phyloP scores from a whole-genome alignment of 108 stramenopile genomes.

The Skeletonema potamos region DNA sequence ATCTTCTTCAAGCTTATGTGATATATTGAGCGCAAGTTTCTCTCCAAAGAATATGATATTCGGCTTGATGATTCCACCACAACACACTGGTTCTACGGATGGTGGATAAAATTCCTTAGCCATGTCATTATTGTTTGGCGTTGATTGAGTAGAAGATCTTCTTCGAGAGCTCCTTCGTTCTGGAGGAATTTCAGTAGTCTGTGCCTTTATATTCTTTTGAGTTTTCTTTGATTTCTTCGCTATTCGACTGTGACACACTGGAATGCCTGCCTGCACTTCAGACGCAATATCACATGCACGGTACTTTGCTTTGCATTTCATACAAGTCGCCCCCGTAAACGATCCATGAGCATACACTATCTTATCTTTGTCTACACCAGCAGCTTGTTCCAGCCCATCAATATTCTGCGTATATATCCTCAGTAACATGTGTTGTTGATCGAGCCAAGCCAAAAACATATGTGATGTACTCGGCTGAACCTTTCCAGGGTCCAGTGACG shows the following conservation, averaged over 20 bases:
- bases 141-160: constrained; percentile 2
- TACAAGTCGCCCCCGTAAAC: constrained; percentile 59
- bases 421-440: constrained; percentile 61
- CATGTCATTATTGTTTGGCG: not conserved
- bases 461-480: constrained; percentile 70
- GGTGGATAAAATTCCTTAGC: not conserved
- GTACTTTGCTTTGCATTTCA: constrained; percentile 59
- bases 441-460: constrained; percentile 68
- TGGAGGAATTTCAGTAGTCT: not conserved
- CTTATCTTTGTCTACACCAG: constrained; percentile 63
- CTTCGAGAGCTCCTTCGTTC: constrained; percentile 1
- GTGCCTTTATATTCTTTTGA: not conserved
- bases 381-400: constrained; percentile 70
- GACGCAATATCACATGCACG: constrained; percentile 46
- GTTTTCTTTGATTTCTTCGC: constrained; percentile 23
- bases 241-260: constrained; percentile 48
- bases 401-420: constrained; percentile 86
- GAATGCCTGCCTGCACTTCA: constrained; percentile 63
- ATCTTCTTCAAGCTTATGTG: constrained; percentile 63
- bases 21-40: constrained; percentile 58
- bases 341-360: constrained; percentile 86
- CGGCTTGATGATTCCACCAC: constrained; percentile 85
- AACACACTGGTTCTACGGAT: constrained; percentile 15
- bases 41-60: constrained; percentile 88
- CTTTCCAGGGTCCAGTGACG: constrained; percentile 35